These are phyloP conservation scores for Begonia fuchsioides DNA, from an alignment of 306 rosid species.

Conservation along the genomic window DNA sequence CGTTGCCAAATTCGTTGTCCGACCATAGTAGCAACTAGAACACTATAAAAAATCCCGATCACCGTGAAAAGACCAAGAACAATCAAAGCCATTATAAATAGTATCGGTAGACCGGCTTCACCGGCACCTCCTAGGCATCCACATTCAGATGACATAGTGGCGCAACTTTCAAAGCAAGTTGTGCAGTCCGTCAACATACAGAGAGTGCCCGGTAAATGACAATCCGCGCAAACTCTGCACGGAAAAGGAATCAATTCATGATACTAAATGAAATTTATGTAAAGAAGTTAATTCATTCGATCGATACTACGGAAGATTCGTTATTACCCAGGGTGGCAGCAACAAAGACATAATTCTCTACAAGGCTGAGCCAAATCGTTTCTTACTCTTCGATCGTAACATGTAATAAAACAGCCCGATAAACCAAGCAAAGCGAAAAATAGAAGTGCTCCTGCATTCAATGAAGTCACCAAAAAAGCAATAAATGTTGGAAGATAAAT, in stretches of 20 bases:
- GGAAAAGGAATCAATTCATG: constrained; percentile 6
- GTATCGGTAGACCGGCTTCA: constrained; percentile 87
- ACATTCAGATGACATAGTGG: constrained; percentile 87
- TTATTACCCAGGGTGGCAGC: constrained; percentile 94
- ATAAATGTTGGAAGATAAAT: not conserved
- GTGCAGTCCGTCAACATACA: constrained; percentile 99
- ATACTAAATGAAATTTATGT: not conserved
- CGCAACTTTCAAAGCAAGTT: constrained; percentile 95
- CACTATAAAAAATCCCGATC: constrained; percentile 93
- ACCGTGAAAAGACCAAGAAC: constrained; percentile 85
- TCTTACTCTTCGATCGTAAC: constrained; percentile 95
- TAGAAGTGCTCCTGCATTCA: constrained; percentile 70
- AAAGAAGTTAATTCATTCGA: not conserved
- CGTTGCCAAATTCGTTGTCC: constrained; percentile 99
- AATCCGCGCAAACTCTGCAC: constrained; percentile 89
- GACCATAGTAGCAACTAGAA: constrained; percentile 98
- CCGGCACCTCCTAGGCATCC: constrained; percentile 99
- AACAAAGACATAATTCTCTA: constrained; percentile 92
- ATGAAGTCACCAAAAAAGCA: constrained; percentile 4
- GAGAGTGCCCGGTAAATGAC: constrained; percentile 96
- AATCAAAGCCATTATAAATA: constrained; percentile 77
- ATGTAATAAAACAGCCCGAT: constrained; percentile 96
- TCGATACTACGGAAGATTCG: too few relatives aligned
- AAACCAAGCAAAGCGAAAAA: constrained; percentile 93
- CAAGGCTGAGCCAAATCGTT: constrained; percentile 98